Evolutionary conservation across 306 rosid species (phyloP).

Genomic region (Rubus idaeus): DNA sequence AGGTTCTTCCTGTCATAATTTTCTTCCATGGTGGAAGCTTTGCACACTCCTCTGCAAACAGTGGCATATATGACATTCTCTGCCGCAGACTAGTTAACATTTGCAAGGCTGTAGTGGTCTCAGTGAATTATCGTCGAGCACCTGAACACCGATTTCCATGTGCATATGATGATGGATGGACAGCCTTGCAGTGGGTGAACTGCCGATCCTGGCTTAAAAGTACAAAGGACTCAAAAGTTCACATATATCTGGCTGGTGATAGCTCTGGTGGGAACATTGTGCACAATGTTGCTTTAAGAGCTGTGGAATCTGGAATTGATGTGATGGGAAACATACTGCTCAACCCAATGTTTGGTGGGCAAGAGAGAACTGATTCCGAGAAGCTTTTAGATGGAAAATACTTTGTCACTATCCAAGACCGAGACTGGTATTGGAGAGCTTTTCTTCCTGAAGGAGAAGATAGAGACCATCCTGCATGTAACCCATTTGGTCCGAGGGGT

Average conservation of each 20-base stretch:
- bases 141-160: constrained; percentile 83
- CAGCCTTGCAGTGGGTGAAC: constrained; percentile 71
- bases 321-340: constrained; percentile 81
- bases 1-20: constrained; percentile 69
- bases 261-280: constrained; percentile 99
- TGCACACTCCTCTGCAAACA: constrained; percentile 88
- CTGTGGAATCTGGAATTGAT: constrained; percentile 64
- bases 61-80: constrained; percentile 82
- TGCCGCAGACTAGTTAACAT: constrained; percentile 80
- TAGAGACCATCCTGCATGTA: constrained; percentile 92
- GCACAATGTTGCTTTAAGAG: constrained; percentile 82
- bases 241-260: constrained; percentile 81
- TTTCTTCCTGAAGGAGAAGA: constrained; percentile 95
- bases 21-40: constrained; percentile 99
- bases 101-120: constrained; percentile 88
- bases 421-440: constrained; percentile 99
- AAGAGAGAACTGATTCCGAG: constrained; percentile 76
- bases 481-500: constrained; percentile 88
- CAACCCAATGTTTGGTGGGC: constrained; percentile 93
- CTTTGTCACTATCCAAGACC: constrained; percentile 72
- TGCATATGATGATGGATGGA: constrained; percentile 98
- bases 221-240: constrained; percentile 70
- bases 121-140: constrained; percentile 84
- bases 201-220: constrained; percentile 88
- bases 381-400: constrained; percentile 78